phyloP scores from a whole-genome alignment of 495 filamentous ascomycete genomes.

The Hypoxylon perforatum region DNA sequence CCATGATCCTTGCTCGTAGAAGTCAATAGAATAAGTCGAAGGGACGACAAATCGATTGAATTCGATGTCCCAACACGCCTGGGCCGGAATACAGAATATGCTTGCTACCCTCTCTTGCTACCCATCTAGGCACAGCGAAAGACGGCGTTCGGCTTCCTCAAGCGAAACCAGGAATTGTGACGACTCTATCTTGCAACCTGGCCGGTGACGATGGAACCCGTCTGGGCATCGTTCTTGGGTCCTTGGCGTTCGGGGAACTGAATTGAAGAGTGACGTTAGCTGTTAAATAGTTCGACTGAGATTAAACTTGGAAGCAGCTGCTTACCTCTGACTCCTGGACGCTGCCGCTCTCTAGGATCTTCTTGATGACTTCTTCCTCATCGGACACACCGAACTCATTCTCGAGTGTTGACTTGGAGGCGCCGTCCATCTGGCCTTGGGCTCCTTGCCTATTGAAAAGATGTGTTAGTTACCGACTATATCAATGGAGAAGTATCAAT shows the following conservation, averaged over 20 bases:
- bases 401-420: conserved; percentile 77
- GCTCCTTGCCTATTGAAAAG: conserved; percentile 75
- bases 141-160: conserved; percentile 6
- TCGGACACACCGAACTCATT: conserved; percentile 86
- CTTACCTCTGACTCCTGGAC: conserved; percentile 75
- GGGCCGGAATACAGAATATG: background rate
- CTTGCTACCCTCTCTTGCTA: background rate
- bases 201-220: conserved; percentile 41
- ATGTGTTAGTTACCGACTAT: conserved; percentile 31
- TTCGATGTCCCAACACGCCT: background rate
- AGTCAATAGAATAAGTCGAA: conserved; percentile 1
- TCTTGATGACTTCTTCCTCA: conserved; percentile 79
- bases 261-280: background rate
- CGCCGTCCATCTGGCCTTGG: conserved; percentile 80
- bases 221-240: conserved; percentile 54
- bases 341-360: conserved; percentile 82
- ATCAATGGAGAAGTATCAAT: background rate
- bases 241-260: conserved; percentile 58
- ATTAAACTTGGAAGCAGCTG: conserved; percentile 5
- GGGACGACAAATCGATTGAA: background rate
- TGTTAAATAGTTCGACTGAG: background rate
- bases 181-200: conserved; percentile 39
- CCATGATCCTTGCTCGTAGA: conserved; percentile 17
- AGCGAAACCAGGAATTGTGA: conserved; percentile 12
- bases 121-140: conserved; percentile 3